phyloP scores from a whole-genome alignment of 441 rosid genomes.

The Biscutella auriculata region DNA sequence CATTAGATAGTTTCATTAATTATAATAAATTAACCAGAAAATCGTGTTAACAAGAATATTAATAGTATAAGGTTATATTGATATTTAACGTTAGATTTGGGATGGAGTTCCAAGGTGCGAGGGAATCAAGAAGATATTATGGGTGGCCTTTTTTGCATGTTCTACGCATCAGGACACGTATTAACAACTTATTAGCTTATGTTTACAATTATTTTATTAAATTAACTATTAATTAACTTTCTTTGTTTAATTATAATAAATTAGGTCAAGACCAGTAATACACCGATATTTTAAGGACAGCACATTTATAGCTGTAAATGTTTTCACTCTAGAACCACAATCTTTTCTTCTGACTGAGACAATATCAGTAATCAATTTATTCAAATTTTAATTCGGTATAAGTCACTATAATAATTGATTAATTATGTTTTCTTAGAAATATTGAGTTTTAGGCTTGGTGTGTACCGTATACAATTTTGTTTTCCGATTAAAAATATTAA shows the following conservation, averaged over 20 bases:
- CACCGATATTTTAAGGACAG: background rate
- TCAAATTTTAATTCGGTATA: constrained; percentile 10
- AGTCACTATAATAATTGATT: constrained; percentile 6
- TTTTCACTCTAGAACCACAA: constrained; percentile 7
- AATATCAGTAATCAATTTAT: background rate
- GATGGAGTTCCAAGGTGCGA: background rate
- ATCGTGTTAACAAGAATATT: no score
- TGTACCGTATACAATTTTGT: background rate
- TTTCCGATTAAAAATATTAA: no score
- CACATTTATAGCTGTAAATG: constrained; percentile 7
- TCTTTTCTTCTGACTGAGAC: background rate
- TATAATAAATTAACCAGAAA: no score
- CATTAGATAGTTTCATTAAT: no score
- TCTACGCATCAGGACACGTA: background rate
- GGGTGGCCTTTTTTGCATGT: background rate
- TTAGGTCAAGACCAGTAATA: background rate
- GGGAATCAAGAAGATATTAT: background rate
- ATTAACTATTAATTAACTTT: background rate
- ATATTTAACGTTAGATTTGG: constrained; percentile 1
- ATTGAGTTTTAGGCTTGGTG: background rate
- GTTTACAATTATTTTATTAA: background rate
- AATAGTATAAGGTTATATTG: no score
- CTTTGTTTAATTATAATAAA: background rate
- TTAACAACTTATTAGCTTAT: background rate
- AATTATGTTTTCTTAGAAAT: background rate